Conservation (phyloP, 2,329 filamentous ascomycete genomes). For the Nemania sp. region DNA sequence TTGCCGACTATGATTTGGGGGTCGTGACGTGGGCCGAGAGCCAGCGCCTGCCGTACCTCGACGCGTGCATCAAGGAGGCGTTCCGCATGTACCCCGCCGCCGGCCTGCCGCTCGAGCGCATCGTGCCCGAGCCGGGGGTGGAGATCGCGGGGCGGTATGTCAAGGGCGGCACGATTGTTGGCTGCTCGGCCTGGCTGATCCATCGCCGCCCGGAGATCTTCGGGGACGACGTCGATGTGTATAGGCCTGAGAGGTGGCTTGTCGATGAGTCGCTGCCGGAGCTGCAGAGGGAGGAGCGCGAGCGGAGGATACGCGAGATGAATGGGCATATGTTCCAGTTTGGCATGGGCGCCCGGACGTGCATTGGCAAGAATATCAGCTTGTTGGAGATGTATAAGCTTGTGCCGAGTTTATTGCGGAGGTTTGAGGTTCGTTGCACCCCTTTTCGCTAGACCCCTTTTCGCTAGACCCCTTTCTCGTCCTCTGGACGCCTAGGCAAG, state of each 20-base stretch:
- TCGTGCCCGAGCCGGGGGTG: conserved; percentile 74
- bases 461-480: no score
- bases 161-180: conserved; percentile 78
- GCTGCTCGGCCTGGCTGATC: conserved; percentile 80
- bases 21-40: conserved; percentile 77
- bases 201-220: conserved; percentile 77
- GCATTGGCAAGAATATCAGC: conserved; percentile 76
- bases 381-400: conserved; percentile 73
- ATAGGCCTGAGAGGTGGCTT: conserved; percentile 76
- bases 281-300: conserved; percentile 54
- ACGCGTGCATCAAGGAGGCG: conserved; percentile 82
- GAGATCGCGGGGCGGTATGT: conserved; percentile 73
- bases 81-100: conserved; percentile 81
- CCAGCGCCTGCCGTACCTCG: conserved; percentile 79
- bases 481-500: no score
- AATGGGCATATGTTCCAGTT: conserved; percentile 79
- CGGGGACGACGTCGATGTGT: conserved; percentile 73
- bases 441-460: neutral
- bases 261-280: conserved; percentile 53
- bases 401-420: conserved; percentile 69
- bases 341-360: conserved; percentile 77
- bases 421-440: conserved; percentile 67
- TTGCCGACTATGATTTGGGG: conserved; percentile 64
- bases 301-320: conserved; percentile 72
- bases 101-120: conserved; percentile 77